phyloP scores from a whole-genome alignment of 192 early-diverging fungal species.

The Gigaspora rosea region DNA sequence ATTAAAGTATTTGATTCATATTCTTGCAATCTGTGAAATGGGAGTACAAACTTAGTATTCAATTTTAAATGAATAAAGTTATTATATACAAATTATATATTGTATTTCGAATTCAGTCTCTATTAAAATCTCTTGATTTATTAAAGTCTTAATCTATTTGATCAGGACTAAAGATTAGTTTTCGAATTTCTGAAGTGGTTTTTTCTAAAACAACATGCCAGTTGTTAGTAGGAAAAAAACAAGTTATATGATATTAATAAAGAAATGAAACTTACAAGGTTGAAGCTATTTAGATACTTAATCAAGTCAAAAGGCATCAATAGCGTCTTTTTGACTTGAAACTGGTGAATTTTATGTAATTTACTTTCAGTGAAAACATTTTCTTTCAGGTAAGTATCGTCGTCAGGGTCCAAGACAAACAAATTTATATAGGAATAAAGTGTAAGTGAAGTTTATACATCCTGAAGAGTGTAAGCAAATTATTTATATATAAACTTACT shows the following conservation, averaged over 20 bases:
- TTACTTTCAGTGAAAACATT: conserved; percentile 31
- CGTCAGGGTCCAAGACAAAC: conserved; percentile 29
- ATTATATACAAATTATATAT: conserved; percentile 27
- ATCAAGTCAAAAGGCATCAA: conserved; percentile 27
- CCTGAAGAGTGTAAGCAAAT: conserved; percentile 15
- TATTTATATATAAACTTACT: conserved; percentile 35
- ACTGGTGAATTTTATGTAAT: conserved; percentile 23
- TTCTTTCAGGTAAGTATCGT: conserved; percentile 29
- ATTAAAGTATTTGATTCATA: conserved; percentile 22
- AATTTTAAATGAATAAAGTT: conserved; percentile 4
- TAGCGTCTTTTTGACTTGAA: conserved; percentile 19
- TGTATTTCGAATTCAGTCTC: conserved; percentile 27
- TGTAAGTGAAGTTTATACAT: conserved; percentile 21
- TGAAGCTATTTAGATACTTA: neutral
- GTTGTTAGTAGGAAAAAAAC: conserved; percentile 7
- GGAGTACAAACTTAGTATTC: conserved; percentile 5
- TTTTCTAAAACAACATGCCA: conserved; percentile 2
- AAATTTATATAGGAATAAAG: conserved; percentile 20
- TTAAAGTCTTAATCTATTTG: conserved; percentile 20
- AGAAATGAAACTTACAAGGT: neutral
- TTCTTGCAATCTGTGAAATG: conserved; percentile 29
- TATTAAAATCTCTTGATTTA: conserved; percentile 19
- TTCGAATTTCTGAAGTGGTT: conserved; percentile 13
- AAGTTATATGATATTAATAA: neutral
- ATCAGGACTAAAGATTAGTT: conserved; percentile 3